Evolutionary conservation across 495 filamentous ascomycete species (phyloP).

Genomic region (Bryoglossum gracile): DNA sequence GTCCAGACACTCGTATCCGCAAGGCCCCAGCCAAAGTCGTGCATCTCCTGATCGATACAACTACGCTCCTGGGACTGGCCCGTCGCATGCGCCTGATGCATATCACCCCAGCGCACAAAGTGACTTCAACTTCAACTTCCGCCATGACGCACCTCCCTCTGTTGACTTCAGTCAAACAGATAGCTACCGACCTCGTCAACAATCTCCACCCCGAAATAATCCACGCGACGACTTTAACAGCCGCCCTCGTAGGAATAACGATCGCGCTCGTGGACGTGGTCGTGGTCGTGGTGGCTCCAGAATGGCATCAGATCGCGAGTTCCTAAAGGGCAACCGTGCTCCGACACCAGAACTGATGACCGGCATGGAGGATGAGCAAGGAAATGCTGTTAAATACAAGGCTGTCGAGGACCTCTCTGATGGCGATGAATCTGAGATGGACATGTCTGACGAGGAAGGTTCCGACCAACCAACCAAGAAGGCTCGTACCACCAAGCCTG

Average conservation of each 20-base stretch:
- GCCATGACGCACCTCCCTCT: conserved; percentile 21
- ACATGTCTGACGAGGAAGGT: conserved; percentile 43
- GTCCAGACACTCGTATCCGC: conserved; percentile 9
- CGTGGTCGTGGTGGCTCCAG: conserved; percentile 22
- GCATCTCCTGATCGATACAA: conserved; percentile 7
- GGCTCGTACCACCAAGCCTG: conserved; percentile 19
- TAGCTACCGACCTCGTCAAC: conserved; percentile 9
- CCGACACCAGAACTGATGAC: conserved; percentile 26
- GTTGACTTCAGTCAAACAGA: conserved; percentile 13
- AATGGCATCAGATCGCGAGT: conserved; percentile 23
- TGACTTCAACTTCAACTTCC: conserved; percentile 17
- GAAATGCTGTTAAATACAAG: conserved; percentile 35
- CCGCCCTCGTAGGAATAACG: conserved; percentile 1
- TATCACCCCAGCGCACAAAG: conserved; percentile 13
- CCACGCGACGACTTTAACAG: not conserved
- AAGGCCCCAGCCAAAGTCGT: too few relatives aligned
- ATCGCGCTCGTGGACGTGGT: conserved; percentile 16
- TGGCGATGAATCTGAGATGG: conserved; percentile 66
- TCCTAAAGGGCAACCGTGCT: conserved; percentile 21
- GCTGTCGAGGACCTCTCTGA: conserved; percentile 57
- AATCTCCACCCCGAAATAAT: conserved; percentile 10
- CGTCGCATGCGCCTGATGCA: not conserved
- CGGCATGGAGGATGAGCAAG: conserved; percentile 27
- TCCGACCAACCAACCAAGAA: conserved; percentile 34
- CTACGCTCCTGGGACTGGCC: conserved; percentile 11